phyloP scores from a whole-genome alignment of 768 basidiomycete species.

The Clitopilus passeckerianus region DNA sequence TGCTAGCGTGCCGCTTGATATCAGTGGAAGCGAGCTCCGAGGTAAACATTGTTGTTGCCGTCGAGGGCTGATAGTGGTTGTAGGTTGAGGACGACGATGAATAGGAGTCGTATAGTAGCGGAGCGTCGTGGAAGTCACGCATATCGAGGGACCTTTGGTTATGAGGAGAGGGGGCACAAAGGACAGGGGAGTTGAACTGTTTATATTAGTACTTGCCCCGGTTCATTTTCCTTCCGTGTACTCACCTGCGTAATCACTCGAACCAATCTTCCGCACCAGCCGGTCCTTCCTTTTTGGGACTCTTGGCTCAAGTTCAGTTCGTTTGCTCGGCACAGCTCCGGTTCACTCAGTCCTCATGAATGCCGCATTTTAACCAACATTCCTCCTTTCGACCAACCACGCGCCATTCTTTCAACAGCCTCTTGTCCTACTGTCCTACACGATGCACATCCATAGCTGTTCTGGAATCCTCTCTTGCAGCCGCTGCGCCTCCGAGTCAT shows the following conservation, averaged over 20 bases:
- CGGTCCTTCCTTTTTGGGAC: not conserved
- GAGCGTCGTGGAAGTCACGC: not conserved
- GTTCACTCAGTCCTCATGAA: not conserved
- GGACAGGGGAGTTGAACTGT: not conserved
- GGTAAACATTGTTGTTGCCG: not conserved
- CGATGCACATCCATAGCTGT: not conserved
- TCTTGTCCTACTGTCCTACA: not conserved
- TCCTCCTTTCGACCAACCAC: not conserved
- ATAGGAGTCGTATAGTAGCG: not conserved
- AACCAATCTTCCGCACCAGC: not conserved
- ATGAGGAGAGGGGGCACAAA: not conserved
- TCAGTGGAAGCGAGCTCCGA: not conserved
- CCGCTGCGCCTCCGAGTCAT: not conserved
- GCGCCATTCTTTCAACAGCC: not conserved
- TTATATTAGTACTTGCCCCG: not conserved
- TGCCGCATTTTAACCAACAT: not conserved
- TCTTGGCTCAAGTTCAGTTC: not conserved
- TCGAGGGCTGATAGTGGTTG: not conserved
- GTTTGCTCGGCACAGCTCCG: not conserved
- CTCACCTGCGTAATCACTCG: not conserved
- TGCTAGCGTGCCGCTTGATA: not conserved
- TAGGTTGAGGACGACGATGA: not conserved
- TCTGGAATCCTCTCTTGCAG: not conserved
- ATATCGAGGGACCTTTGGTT: not conserved
- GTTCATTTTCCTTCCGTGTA: not conserved